Base-by-base conservation (phyloP, 352 stramenopile genomes). In the Pythium monospermum region DNA sequence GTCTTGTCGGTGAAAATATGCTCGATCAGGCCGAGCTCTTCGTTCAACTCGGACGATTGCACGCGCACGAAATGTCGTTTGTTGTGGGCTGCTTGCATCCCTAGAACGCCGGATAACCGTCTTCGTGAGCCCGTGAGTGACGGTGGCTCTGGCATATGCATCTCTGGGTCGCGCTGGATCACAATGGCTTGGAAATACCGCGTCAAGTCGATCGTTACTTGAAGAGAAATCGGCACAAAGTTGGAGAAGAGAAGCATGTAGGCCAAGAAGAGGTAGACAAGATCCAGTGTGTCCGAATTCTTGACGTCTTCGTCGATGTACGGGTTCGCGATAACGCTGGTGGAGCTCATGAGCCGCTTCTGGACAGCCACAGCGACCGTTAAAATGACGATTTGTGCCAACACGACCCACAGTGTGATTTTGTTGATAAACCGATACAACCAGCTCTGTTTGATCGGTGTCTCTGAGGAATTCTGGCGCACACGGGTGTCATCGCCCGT, bases 1-100 rank as follows among this genome's bases (percentile, higher is more conserved):
- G 91, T 97, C 55, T 97, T 97, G 57, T 97, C 91, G 0, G 66
- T 96, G 69, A 99, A 99, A 25, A 99, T 87, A 58, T 99, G 96
- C 47, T 98, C 76, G 15, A 99, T 86, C 59, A 97, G 73, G 6
- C 95, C 96, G 19, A 98, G 67, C 42, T 97, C 87, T 49, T 94
- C 90, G 38, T 94, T 95, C 26, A 98, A 63, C 49, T 96, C 85
- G 0, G 85, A 92, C 0, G 76, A 57, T 11, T 57, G 49, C 3
- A 57, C 40, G 28, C 49, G 49, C 13, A 57, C 49, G 1, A 32
- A 38, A 10, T 28, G 31, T n/a, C 47, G 39, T 32, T 57, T 57
- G 15, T 23, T 43, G 19, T 42, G 7, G 36, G 15, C 10, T 18
- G 8, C 7, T 19, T 19, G 36, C 36, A 7, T 18, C 8, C 36